A percentile compares a stretch with the other conserved stretches of the same genome.
Conservation (phyloP, 805 yeast species). For the Saccharomycopsis vini region DNA sequence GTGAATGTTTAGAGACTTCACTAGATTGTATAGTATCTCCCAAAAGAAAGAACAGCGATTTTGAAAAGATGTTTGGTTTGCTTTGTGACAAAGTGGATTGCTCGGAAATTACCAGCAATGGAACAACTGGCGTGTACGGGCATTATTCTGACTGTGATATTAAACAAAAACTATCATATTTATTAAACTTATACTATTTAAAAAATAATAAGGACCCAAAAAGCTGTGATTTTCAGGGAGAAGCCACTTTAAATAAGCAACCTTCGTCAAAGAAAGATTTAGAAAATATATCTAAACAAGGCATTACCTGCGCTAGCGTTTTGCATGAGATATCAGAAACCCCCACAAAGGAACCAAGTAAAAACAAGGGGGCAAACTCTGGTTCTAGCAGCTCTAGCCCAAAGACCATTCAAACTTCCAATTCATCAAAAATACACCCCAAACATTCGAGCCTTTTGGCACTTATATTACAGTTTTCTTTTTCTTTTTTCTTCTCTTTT, state of each 20-base stretch:
- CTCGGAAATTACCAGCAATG: slow-evolving; percentile 51
- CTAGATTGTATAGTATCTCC: slow-evolving; percentile 51
- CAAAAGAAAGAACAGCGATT: slow-evolving; percentile 44
- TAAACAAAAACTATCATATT: slow-evolving; percentile 58
- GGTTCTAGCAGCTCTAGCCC: too few relatives aligned
- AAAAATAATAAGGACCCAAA: slow-evolving; percentile 4
- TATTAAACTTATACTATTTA: slow-evolving; percentile 48
- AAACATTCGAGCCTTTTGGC: too few relatives aligned
- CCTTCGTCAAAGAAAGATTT: slow-evolving; percentile 4
- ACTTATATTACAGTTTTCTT: too few relatives aligned
- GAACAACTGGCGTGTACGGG: slow-evolving; percentile 60
- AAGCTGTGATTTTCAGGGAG: slow-evolving; percentile 15
- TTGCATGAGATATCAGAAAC: too few relatives aligned
- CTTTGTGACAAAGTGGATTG: slow-evolving; percentile 57
- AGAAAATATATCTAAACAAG: slow-evolving; percentile 12
- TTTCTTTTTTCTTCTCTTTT: too few relatives aligned
- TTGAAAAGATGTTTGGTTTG: slow-evolving; percentile 47
- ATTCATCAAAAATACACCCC: too few relatives aligned
- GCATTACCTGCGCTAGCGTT: slow-evolving; percentile 7
- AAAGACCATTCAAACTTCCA: too few relatives aligned
- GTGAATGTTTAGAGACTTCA: slow-evolving; percentile 51
- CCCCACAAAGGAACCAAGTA: too few relatives aligned
- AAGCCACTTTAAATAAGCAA: slow-evolving; percentile 10
- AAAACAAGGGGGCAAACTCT: too few relatives aligned
- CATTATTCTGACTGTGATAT: slow-evolving; percentile 64